phyloP scores from a whole-genome alignment of 768 basidiomycete species.

The Neoboletus brunneissimus region DNA sequence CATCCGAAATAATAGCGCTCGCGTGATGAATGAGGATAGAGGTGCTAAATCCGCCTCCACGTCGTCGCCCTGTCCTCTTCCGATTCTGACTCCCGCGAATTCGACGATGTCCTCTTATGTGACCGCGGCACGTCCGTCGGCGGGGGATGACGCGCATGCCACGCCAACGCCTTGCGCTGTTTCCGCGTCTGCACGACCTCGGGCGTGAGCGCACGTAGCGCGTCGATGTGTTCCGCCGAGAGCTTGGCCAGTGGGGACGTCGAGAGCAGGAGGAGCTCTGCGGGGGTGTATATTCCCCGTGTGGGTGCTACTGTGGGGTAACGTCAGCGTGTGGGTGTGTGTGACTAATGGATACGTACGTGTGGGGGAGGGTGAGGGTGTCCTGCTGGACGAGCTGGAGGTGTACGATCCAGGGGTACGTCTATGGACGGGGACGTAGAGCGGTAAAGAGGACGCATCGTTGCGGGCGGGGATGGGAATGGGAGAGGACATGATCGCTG shows the following conservation, averaged over 20 bases:
- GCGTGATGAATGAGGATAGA: background rate
- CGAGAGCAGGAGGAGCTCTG: conserved; percentile 25
- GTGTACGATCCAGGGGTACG: conserved; percentile 16
- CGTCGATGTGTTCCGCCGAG: background rate
- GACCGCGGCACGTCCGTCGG: background rate
- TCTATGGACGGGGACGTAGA: conserved; percentile 44
- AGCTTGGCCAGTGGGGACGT: conserved; percentile 21
- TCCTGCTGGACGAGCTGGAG: conserved; percentile 13
- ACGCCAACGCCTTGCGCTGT: conserved; percentile 26
- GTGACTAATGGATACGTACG: background rate
- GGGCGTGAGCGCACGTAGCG: conserved; percentile 20
- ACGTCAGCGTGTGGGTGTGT: background rate
- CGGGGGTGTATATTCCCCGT: conserved; percentile 24
- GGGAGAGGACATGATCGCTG: conserved; percentile 26
- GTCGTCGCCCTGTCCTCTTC: conserved; percentile 16
- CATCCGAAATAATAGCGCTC: background rate
- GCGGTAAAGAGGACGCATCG: conserved; percentile 8
- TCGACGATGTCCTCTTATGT: background rate
- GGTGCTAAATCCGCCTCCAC: conserved; percentile 16
- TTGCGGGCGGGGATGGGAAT: conserved; percentile 15
- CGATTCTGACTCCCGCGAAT: conserved; percentile 8
- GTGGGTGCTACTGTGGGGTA: background rate
- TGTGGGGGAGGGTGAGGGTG: conserved; percentile 11
- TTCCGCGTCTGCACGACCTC: conserved; percentile 27
- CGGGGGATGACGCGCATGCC: conserved; percentile 14